Base-by-base conservation (phyloP, 257 asterid species). In the Euphrasia confusa region DNA sequence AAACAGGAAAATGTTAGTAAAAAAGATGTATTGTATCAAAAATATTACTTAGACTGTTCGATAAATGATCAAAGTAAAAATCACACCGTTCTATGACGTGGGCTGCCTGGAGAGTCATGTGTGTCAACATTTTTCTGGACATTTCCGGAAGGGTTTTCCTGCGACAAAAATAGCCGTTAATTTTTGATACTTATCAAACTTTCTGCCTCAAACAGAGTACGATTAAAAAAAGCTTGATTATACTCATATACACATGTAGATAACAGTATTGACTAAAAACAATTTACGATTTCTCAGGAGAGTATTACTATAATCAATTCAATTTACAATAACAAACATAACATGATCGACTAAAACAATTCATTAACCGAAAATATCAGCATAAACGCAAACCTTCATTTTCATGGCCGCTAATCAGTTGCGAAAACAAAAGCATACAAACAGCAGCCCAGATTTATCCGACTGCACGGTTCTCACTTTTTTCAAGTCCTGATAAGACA, bases 81-180 rank as follows among this genome's bases (percentile, higher is more conserved):
- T 30, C 72, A 37, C 10, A 85, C 95, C 88, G 79, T 78, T 30
- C 68, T 65, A 32, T 70, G 84, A 28, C 68, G 75, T 0, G 90
- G 84, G 71, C 88, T 81, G 68, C 86, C 75, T 12, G 87, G 76
- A 74, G 63, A 26, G 65, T 81, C 83, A 9, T 68, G 78, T 65
- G 63, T 70, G 67, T 74, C 80, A 14, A 77, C 78, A 4, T 61
- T 74, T 72, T 80, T 80, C 64, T 69, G 79, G 68, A 13, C 61
- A 17, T 64, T 77, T 65, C 63, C 68, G 47, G 84, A 70, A 70
- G 77, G 69, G 67, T 61, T 66, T 68, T 76, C 84, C 90, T 85
- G 85, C 63, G 61, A 67, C 24, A 33, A 4, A 5, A 9, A 7
- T 1, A 2, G 10, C 2, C 8, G 0, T 18, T 21, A 18, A 1